Percentiles rank a stretch among this genome's conserved stretches.
Conservation (phyloP, 176 grass and related monocot species). For the Phragmites australis region DNA sequence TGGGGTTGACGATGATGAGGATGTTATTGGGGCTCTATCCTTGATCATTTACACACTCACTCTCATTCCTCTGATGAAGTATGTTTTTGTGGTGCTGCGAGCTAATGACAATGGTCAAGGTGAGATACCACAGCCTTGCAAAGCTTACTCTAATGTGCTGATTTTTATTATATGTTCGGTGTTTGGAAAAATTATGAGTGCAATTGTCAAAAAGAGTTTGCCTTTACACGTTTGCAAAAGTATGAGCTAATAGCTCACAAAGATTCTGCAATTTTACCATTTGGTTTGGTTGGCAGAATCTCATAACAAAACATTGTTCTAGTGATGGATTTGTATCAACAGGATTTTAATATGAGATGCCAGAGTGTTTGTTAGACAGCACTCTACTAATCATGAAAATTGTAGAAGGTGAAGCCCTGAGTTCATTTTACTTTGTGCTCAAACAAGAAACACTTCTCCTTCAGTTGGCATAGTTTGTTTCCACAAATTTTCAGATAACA, state of each 20-base stretch:
- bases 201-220: not conserved
- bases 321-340: slow-evolving; percentile 34
- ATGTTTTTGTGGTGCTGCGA: slow-evolving; percentile 75
- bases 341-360: slow-evolving; percentile 29
- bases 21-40: slow-evolving; percentile 83
- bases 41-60: slow-evolving; percentile 89
- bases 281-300: slow-evolving; percentile 31
- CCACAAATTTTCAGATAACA: slow-evolving; percentile 21
- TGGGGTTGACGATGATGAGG: slow-evolving; percentile 60
- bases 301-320: slow-evolving; percentile 8
- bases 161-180: not conserved
- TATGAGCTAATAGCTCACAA: not conserved
- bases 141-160: not conserved
- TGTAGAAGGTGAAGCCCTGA: slow-evolving; percentile 35
- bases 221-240: slow-evolving; percentile 25
- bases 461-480: slow-evolving; percentile 16
- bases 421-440: slow-evolving; percentile 17
- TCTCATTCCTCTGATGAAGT: slow-evolving; percentile 81
- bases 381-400: slow-evolving; percentile 34
- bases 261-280: slow-evolving; percentile 30
- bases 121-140: slow-evolving; percentile 34
- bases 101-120: slow-evolving; percentile 93
- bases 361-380: slow-evolving; percentile 23
- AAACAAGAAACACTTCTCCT: slow-evolving; percentile 6
- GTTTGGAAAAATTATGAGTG: slow-evolving; percentile 6